Evolutionary conservation across 2,329 filamentous ascomycete genomes (phyloP), one percentile per base, ranked within the genome.

Genomic region (Mariannaea sp.): DNA sequence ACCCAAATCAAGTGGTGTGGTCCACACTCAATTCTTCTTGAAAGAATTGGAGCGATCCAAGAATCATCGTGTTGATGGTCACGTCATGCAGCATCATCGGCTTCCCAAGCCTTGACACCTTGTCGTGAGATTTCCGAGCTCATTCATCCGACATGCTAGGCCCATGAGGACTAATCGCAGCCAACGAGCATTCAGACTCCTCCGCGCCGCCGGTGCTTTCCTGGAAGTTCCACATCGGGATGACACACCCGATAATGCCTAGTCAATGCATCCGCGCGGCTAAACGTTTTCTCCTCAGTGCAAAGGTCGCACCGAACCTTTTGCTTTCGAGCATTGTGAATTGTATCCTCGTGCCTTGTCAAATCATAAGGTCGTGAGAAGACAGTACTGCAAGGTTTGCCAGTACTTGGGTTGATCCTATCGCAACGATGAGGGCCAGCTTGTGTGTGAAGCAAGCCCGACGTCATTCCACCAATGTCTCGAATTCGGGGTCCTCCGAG

Each of bases 361-460:
- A 99, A 80, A 72, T 99, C 94, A 78, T 99, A 99, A 1, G 94
- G 94, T 16, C 94, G 81, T 1, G 93, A 97, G 73, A 99, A 97
- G 48, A 96, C 80, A 0, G 92, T 95, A 70, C 90, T 93, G 81
- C 94, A 97, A 0, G 92, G 88, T 76, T 97, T 97, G 59, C 91
- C 90, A 0, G 94, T 97, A 59, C 90, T 93, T 2, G 93, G 93
- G 73, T 97, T 97, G 75, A 93, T 90, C 61, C 92, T 86, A 68
- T 92, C 89, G 73, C 94, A 99, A 65, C 87, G 88, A 77, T 97
- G 94, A 26, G 94, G 94, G 0, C 94, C 94, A 8, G 91, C 90
- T 72, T 97, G 94, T 5, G 88, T 93, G 69, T 94, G 95, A 56
- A 90, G 80, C 32, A 87, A 62, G 70, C 76, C 72, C 1, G 86